A percentile compares a stretch with the other conserved stretches of the same genome.
These are phyloP conservation scores for Phytopythium sindhum DNA, from an alignment of 352 stramenopile genomes.

Conservation along the genomic window DNA sequence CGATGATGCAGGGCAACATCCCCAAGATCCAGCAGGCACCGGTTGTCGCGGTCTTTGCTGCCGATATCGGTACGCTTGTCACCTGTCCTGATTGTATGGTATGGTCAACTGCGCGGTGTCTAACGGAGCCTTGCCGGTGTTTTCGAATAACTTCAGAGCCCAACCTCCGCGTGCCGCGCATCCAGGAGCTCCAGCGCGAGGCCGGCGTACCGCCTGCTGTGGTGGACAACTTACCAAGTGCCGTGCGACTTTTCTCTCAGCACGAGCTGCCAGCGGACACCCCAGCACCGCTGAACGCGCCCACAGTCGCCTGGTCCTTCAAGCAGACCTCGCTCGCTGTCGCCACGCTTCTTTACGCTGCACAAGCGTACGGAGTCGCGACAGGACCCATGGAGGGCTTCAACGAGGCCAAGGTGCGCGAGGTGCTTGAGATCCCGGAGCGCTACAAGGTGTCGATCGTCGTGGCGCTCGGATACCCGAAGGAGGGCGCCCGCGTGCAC, in stretches of 20 bases:
- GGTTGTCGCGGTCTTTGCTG: constrained; percentile 74
- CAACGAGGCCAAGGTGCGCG: constrained; percentile 50
- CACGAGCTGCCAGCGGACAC: constrained; percentile 3
- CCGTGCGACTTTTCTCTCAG: constrained; percentile 58
- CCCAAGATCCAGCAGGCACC: constrained; percentile 72
- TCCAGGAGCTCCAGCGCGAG: constrained; percentile 66
- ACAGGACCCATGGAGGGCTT: constrained; percentile 83
- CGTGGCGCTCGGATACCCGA: constrained; percentile 62
- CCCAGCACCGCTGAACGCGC: constrained; percentile 48
- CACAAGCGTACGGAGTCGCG: constrained; percentile 58
- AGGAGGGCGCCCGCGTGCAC: constrained; percentile 11
- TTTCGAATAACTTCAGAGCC: constrained; percentile 36
- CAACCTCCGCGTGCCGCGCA: constrained; percentile 55
- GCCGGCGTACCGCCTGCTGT: constrained; percentile 45
- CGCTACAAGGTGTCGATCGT: constrained; percentile 75
- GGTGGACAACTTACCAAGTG: constrained; percentile 57
- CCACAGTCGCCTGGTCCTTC: constrained; percentile 73
- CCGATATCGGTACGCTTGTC: constrained; percentile 45
- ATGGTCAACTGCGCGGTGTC: neutral
- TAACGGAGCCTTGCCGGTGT: neutral
- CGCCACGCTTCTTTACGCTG: constrained; percentile 63
- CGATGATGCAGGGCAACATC: constrained; percentile 73
- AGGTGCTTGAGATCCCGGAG: constrained; percentile 79
- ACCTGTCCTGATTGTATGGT: neutral
- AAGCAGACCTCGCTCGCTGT: constrained; percentile 80